phyloP scores from a whole-genome alignment of 208 protist species.

The Histomonas meleagridis region DNA sequence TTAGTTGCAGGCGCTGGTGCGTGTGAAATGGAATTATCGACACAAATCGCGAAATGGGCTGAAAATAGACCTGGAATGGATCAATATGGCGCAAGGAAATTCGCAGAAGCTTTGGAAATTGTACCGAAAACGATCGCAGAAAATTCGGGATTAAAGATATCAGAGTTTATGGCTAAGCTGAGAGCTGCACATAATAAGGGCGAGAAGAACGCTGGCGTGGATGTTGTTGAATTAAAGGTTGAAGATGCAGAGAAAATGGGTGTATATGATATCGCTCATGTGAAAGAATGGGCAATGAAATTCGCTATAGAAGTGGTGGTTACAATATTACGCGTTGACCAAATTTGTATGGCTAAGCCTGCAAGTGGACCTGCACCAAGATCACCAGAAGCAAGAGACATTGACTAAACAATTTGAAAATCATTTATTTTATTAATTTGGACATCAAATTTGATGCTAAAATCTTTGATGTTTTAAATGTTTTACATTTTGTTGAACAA shows the following conservation, averaged over 20 bases:
- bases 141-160: conserved; percentile 82
- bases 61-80: conserved; percentile 63
- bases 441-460: no score
- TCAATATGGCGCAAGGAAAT: conserved; percentile 93
- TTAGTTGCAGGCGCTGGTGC: conserved; percentile 90
- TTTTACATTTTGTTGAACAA: no score
- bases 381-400: neutral
- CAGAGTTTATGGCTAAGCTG: conserved; percentile 77
- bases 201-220: conserved; percentile 70
- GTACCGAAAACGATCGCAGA: conserved; percentile 89
- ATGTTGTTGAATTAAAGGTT: conserved; percentile 57
- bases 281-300: conserved; percentile 21
- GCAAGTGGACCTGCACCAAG: neutral
- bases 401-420: neutral
- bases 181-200: conserved; percentile 71
- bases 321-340: conserved; percentile 27
- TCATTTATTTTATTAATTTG: no score
- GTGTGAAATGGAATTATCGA: conserved; percentile 78
- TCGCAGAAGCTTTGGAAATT: conserved; percentile 78
- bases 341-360: conserved; percentile 23
- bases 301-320: neutral
- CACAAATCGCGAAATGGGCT: conserved; percentile 40
- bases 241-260: neutral
- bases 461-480: no score
- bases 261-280: neutral